Evolutionary conservation across 139 green algal species (phyloP), one percentile per base, ranked within the genome.

Genomic region (Deuterostichococcus epilithicus): DNA sequence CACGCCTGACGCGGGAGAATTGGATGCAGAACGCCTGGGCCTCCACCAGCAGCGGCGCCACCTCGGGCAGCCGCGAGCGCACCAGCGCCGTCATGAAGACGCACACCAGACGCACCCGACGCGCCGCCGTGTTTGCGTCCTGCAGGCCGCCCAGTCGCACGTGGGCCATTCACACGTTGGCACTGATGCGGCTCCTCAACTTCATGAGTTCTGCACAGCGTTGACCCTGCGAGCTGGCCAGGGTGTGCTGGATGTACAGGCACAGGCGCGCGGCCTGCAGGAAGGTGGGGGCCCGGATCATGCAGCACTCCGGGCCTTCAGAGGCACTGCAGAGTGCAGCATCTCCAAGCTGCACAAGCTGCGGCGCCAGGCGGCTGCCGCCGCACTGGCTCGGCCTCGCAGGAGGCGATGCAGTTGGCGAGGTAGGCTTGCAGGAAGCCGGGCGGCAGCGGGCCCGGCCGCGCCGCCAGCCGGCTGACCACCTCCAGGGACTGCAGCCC

Each of bases 21-120:
- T 94, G 91, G 74, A 97, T 95, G 84, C 93, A 97, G 80, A 97
- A 97, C 23, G 91, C 82, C 75, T 94, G 90, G 32, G 97, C 86
- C 82, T 97, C 92, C 59, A 93, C 85, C 65, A 87, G 84, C 77
- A 95, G 80, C 65, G 90, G 84, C 59, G 74, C 68, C 42, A 70
- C 65, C 3, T 59, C 37, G 32, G 96, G 86, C 47, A 93, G 88
- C 68, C 86, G 84, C 78, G 91, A 94, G 70, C 90, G 86, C 39
- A 97, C 93, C 44, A 97, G 87, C 63, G 81, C 90, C 73, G 94
- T 88, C 73, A 97, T 85, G 82, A 97, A 97, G 5, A 96, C 90
- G 70, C 93, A 97, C 38, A 97, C 88, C 52, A 97, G 88, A 1
- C 93, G 89, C 76, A 97, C 93, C 44, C 95, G 88, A 32, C 93